phyloP scores from a whole-genome alignment of 2,329 filamentous ascomycete genomes.

The Ophiocordyceps camponoti-leonardi region DNA sequence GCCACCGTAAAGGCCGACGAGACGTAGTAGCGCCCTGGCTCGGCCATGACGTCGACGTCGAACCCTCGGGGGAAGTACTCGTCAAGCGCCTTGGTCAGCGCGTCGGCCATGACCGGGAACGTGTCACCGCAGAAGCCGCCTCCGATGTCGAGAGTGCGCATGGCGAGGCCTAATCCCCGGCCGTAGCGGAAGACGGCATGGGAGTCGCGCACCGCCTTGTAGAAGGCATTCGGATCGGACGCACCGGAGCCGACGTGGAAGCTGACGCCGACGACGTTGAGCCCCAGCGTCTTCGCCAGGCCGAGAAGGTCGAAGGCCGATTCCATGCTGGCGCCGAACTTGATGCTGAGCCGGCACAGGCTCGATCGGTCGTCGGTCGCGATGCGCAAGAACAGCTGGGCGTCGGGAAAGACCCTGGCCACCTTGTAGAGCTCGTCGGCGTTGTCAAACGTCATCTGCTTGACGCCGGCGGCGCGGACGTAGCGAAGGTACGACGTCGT shows the following conservation, averaged over 20 bases:
- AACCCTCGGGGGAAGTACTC: conserved; percentile 66
- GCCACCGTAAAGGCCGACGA: conserved; percentile 86
- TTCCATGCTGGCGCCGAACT: conserved; percentile 87
- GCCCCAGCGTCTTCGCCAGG: conserved; percentile 62
- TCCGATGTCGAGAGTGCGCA: conserved; percentile 84
- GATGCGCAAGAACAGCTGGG: conserved; percentile 87
- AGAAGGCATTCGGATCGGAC: conserved; percentile 79
- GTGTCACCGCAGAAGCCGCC: conserved; percentile 84
- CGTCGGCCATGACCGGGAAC: conserved; percentile 77
- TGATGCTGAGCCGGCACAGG: conserved; percentile 87
- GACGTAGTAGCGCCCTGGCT: conserved; percentile 94
- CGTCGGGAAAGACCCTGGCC: conserved; percentile 74
- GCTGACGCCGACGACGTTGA: conserved; percentile 89
- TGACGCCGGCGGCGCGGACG: conserved; percentile 68
- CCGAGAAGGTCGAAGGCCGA: conserved; percentile 59
- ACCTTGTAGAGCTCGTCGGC: conserved; percentile 96
- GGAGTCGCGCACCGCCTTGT: conserved; percentile 81
- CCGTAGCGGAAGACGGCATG: conserved; percentile 80
- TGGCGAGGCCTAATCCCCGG: conserved; percentile 53
- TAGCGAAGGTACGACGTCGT: conserved; percentile 95
- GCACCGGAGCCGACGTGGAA: conserved; percentile 97
- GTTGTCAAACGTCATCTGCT: conserved; percentile 99
- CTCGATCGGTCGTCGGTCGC: conserved; percentile 91
- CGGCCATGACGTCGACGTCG: conserved; percentile 73
- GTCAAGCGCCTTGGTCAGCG: conserved; percentile 65